A percentile compares a stretch with the other conserved stretches of the same genome.
These are phyloP conservation scores for Mycena crocata DNA, from an alignment of 768 basidiomycete genomes.

Conservation along the genomic window DNA sequence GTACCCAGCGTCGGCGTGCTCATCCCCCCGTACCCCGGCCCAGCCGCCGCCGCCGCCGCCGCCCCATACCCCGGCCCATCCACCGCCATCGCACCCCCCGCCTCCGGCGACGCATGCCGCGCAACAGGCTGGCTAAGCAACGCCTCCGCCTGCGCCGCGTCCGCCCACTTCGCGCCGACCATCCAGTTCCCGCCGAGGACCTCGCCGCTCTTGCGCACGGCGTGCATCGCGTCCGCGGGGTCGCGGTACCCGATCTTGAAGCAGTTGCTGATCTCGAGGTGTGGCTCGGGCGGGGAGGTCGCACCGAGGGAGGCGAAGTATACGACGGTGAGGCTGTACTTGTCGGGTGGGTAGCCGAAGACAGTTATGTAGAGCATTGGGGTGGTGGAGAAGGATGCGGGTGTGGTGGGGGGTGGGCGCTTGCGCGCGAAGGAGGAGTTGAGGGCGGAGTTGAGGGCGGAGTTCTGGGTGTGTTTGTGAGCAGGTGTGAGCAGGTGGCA, in stretches of 20 bases:
- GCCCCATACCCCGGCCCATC: conserved; percentile 48
- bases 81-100: conserved; percentile 53
- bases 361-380: conserved; percentile 77
- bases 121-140: conserved; percentile 55
- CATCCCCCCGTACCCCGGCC: conserved; percentile 16
- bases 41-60: too few species aligned
- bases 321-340: conserved; percentile 76
- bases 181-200: conserved; percentile 80
- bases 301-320: conserved; percentile 82
- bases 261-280: conserved; percentile 80
- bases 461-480: conserved; percentile 47
- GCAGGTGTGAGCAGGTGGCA: background rate
- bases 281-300: conserved; percentile 74
- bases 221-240: conserved; percentile 79
- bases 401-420: conserved; percentile 40
- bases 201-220: conserved; percentile 87
- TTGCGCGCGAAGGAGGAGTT: conserved; percentile 51
- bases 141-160: conserved; percentile 68
- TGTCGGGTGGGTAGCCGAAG: conserved; percentile 90
- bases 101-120: conserved; percentile 38
- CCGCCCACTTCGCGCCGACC: conserved; percentile 89
- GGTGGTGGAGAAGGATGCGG: conserved; percentile 35
- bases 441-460: conserved; percentile 51
- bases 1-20: conserved; percentile 46
- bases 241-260: conserved; percentile 83